Percentiles rank a stretch among this genome's conserved stretches.
These are phyloP conservation scores for Ceratocystis diversiconidia DNA, from an alignment of 2,329 filamentous ascomycete species.

Conservation along the genomic window DNA sequence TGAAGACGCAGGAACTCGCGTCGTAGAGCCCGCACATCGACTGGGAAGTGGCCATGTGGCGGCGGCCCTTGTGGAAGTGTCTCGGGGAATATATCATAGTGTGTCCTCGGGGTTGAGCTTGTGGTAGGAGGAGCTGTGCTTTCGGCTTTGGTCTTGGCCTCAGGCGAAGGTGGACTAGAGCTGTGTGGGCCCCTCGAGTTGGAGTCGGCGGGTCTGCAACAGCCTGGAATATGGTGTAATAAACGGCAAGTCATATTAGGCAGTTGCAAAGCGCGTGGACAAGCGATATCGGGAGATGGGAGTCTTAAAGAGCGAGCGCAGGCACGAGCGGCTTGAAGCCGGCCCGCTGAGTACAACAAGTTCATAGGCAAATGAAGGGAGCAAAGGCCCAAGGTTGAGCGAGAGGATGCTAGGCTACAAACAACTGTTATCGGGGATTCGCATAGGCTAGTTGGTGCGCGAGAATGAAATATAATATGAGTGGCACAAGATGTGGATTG, in stretches of 20 bases:
- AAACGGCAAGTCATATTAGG: background rate
- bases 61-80: slow-evolving; percentile 68
- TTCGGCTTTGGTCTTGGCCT: background rate
- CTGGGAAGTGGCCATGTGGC: slow-evolving; percentile 57
- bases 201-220: slow-evolving; percentile 20
- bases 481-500: background rate
- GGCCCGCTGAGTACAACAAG: background rate
- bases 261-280: background rate
- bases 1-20: slow-evolving; percentile 81
- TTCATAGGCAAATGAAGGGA: slow-evolving; percentile 6
- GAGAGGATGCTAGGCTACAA: background rate
- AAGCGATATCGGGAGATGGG: background rate
- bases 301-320: background rate
- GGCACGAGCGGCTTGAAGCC: slow-evolving; percentile 9
- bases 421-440: background rate
- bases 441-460: background rate
- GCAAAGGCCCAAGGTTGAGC: background rate
- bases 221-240: background rate
- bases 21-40: slow-evolving; percentile 56
- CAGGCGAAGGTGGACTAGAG: background rate
- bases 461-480: background rate
- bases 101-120: slow-evolving; percentile 31
- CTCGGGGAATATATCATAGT: slow-evolving; percentile 80
- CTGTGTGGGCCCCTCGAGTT: background rate
- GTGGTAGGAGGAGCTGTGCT: background rate